Evolutionary conservation across 352 stramenopile genomes (phyloP), one percentile per base, ranked within the genome.

Genomic region (Globisporangium apiculatum): DNA sequence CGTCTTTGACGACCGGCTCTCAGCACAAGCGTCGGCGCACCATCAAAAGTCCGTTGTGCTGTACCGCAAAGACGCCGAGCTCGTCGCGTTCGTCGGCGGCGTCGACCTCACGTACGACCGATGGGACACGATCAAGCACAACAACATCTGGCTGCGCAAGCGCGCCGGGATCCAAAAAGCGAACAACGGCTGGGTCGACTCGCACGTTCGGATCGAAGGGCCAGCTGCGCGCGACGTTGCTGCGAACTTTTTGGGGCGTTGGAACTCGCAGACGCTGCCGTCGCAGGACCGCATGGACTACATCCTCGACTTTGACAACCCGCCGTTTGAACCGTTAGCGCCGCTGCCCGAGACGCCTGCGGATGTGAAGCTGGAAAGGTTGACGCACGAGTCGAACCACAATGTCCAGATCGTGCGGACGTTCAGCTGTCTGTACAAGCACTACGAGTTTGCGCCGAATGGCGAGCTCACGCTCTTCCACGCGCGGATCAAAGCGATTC

Each of bases 171-270:
- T 71, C 14, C 64, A 67, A 36, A 51, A 57, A 15, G 53, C 50
- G 12, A 68, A 71, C 50, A 65, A 84, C 14, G 77, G 79, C 14
- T 91, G 76, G 78, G 31, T 88, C 1, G 80, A 91, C 43, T 66
- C 59, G 0, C 58, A 76, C 9, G 53, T 83, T 17, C 67, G 73
- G 0, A 71, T 91, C 11, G 55, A 75, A 1, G 76, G 78, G 0
- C 73, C 69, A 0, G 81, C 73, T 1, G 67, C 73, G 2, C 61
- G 69, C n/a, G 75, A 87, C 40, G 73, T 91, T 0, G 72, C 63
- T 2, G 61, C 60, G n/a, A 88, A 86, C 55, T 87, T 87, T 37
- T 36, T 83, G 4, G 46, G 48, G 6, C 74, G 76, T 4, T 87
- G 74, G 75, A 86, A 87, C 57, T 73, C 69, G 9, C 57, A 75